Evolutionary conservation across 2,329 filamentous ascomycete species (phyloP).

Genomic region (Dactylellina sp.): DNA sequence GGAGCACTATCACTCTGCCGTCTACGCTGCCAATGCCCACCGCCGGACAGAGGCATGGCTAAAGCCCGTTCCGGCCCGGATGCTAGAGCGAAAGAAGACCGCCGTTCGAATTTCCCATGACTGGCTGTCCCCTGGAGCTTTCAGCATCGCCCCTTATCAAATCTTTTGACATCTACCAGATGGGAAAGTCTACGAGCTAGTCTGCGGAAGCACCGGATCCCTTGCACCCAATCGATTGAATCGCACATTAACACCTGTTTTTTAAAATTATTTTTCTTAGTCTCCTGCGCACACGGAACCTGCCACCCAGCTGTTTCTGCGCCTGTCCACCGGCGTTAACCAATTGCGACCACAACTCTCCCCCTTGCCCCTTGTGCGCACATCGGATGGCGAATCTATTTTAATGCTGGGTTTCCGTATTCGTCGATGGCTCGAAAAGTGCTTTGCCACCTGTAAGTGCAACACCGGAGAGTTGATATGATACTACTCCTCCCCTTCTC

Average conservation of each 20-base stretch:
- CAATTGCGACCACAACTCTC: constrained; percentile 13
- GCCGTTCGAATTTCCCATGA: background rate
- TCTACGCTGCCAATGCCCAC: no score
- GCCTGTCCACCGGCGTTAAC: constrained; percentile 36
- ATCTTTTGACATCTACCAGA: constrained; percentile 42
- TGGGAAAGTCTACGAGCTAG: constrained; percentile 53
- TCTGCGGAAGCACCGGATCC: constrained; percentile 54
- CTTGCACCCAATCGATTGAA: constrained; percentile 49
- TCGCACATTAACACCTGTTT: constrained; percentile 6
- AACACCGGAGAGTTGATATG: no score
- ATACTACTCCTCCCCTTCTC: no score
- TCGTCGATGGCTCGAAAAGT: background rate
- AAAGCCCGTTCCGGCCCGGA: constrained; percentile 50
- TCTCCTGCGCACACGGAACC: constrained; percentile 9
- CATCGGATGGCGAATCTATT: constrained; percentile 19
- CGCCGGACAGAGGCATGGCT: constrained; percentile 12
- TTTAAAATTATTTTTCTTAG: constrained; percentile 1
- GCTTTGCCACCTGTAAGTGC: background rate
- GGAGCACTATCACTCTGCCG: no score
- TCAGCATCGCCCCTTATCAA: constrained; percentile 49
- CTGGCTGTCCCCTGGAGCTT: constrained; percentile 40
- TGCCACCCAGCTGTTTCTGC: constrained; percentile 19
- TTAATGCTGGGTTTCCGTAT: constrained; percentile 10
- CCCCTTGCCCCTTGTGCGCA: no score
- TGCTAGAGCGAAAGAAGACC: constrained; percentile 39